A percentile compares a stretch with the other conserved stretches of the same genome.
These are phyloP conservation scores for Geotrichum australiense DNA, from an alignment of 1,139 yeast species.

Conservation along the genomic window DNA sequence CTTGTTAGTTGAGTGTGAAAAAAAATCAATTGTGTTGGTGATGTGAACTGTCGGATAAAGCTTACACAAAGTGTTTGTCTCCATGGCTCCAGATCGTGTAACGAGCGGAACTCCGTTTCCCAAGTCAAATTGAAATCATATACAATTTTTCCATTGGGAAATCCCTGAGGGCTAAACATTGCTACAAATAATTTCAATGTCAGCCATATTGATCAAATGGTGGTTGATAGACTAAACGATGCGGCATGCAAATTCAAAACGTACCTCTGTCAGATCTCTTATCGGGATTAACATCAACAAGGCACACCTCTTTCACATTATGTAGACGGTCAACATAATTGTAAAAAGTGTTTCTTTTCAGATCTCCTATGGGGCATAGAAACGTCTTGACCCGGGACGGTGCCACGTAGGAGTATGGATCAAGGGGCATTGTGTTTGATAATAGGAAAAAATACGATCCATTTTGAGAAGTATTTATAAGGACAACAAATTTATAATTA, in stretches of 20 bases:
- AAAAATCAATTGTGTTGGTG: not conserved
- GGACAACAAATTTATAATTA: too few species aligned
- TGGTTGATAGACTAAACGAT: too few species aligned
- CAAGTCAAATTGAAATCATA: conserved; percentile 48
- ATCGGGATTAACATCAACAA: conserved; percentile 68
- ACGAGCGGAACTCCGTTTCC: conserved; percentile 53
- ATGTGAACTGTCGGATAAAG: not conserved
- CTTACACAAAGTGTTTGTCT: conserved; percentile 43
- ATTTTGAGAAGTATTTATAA: too few species aligned
- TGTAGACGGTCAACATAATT: conserved; percentile 43
- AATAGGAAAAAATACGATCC: not conserved
- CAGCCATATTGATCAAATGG: not conserved
- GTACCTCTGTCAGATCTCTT: conserved; percentile 40
- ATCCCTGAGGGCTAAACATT: conserved; percentile 74
- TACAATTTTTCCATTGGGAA: conserved; percentile 66
- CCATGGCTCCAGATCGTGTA: conserved; percentile 86
- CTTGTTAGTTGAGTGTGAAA: too few species aligned
- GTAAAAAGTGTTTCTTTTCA: conserved; percentile 44
- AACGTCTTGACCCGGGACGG: conserved; percentile 66
- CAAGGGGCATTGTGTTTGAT: conserved; percentile 29
- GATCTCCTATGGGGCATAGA: conserved; percentile 62
- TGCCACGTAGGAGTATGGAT: conserved; percentile 40
- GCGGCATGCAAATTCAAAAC: conserved; percentile 6
- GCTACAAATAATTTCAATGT: conserved; percentile 24
- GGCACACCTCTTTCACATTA: conserved; percentile 54